Conservation (phyloP, 192 early-diverging fungal genomes). For the Backusella liffmaniae region DNA sequence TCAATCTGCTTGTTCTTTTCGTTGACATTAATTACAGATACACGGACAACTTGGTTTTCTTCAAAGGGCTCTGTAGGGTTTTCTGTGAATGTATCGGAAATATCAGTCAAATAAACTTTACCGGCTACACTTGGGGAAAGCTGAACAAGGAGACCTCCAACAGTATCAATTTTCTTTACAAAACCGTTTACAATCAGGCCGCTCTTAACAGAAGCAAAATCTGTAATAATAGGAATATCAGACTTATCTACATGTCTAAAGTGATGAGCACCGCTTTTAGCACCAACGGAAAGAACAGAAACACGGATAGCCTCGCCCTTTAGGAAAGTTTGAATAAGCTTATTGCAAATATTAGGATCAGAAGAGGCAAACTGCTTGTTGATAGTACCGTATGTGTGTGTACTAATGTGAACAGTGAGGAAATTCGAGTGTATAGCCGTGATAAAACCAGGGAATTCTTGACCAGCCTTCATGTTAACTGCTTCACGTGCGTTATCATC, state of each 20-base stretch:
- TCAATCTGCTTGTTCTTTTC: slow-evolving; percentile 55
- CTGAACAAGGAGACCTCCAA: slow-evolving; percentile 52
- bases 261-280: slow-evolving; percentile 19
- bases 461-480: slow-evolving; percentile 37
- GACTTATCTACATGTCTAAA: slow-evolving; percentile 13
- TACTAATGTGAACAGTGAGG: slow-evolving; percentile 24
- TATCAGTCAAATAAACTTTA: slow-evolving; percentile 59
- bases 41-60: slow-evolving; percentile 73
- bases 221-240: slow-evolving; percentile 19
- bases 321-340: slow-evolving; percentile 21
- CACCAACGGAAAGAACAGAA: slow-evolving; percentile 22
- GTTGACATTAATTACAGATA: slow-evolving; percentile 61
- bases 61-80: slow-evolving; percentile 55
- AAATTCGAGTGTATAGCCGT: slow-evolving; percentile 32
- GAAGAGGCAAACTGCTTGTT: slow-evolving; percentile 30
- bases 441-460: slow-evolving; percentile 47
- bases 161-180: slow-evolving; percentile 48
- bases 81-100: slow-evolving; percentile 43
- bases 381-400: slow-evolving; percentile 22
- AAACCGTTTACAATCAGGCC: slow-evolving; percentile 58
- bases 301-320: slow-evolving; percentile 32
- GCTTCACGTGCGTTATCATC: slow-evolving; percentile 23
- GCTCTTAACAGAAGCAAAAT: slow-evolving; percentile 46
- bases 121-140: slow-evolving; percentile 58
- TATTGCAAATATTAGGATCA: slow-evolving; percentile 19